A percentile compares a stretch with the other conserved stretches of the same genome.
Conservation (phyloP, 352 stramenopile species). For the Pythium dissotocum region DNA sequence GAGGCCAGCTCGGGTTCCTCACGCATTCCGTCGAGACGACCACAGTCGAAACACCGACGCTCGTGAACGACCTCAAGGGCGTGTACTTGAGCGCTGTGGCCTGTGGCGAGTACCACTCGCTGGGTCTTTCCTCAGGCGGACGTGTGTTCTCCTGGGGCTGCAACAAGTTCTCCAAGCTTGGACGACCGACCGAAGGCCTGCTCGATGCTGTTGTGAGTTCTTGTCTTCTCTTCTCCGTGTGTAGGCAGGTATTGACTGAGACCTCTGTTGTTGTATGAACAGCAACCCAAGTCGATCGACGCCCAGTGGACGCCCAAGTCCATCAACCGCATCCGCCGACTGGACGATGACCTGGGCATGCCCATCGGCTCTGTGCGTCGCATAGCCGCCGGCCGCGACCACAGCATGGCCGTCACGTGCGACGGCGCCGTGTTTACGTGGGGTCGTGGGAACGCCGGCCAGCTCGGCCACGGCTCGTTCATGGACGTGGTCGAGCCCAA, state of each 20-base stretch:
- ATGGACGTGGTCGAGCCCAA: constrained; percentile 62
- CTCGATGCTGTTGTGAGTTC: constrained; percentile 45
- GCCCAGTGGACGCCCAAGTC: constrained; percentile 42
- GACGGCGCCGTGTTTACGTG: constrained; percentile 66
- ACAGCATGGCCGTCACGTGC: constrained; percentile 61
- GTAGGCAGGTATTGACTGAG: neutral
- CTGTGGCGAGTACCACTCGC: constrained; percentile 75
- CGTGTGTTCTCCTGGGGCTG: constrained; percentile 73
- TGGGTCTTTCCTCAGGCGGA: constrained; percentile 60
- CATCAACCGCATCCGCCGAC: constrained; percentile 30
- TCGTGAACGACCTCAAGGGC: constrained; percentile 50
- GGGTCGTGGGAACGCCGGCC: constrained; percentile 62
- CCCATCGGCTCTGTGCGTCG: constrained; percentile 34
- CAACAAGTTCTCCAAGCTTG: constrained; percentile 68
- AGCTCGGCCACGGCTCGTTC: constrained; percentile 62
- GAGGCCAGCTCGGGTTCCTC: constrained; percentile 51
- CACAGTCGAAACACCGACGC: constrained; percentile 34
- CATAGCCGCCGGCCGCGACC: constrained; percentile 63
- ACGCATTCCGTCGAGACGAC: constrained; percentile 24
- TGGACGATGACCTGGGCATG: constrained; percentile 26
- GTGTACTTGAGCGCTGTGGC: constrained; percentile 61
- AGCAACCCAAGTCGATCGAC: constrained; percentile 50
- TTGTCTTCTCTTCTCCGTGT: neutral
- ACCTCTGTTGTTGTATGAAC: neutral
- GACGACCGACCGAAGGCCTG: constrained; percentile 38